Percentiles rank a stretch among this genome's conserved stretches.
Conservation (phyloP, 1,284 basidiomycete species). For the Dichomitus squalens region DNA sequence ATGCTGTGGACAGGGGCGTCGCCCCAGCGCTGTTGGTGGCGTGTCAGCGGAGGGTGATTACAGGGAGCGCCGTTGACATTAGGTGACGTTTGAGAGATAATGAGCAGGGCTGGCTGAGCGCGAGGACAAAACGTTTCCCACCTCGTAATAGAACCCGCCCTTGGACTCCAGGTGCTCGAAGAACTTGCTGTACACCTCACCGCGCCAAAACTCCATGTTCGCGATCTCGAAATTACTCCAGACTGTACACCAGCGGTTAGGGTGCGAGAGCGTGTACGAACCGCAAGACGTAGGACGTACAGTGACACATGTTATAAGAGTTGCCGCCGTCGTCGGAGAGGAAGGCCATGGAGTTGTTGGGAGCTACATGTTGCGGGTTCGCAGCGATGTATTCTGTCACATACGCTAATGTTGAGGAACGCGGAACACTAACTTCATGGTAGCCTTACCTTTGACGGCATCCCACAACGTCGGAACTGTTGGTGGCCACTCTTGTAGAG, state of each 20-base stretch:
- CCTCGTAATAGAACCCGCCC: slow-evolving; percentile 83
- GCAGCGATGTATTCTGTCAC: slow-evolving; percentile 54
- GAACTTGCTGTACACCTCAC: slow-evolving; percentile 68
- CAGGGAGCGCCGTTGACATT: too few species aligned
- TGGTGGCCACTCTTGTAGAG: slow-evolving; percentile 73
- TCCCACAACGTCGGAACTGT: slow-evolving; percentile 81
- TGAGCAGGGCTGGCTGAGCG: background rate
- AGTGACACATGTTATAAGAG: slow-evolving; percentile 78
- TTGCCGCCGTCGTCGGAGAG: slow-evolving; percentile 65
- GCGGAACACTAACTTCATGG: background rate
- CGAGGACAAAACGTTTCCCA: slow-evolving; percentile 27
- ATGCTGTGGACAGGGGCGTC: slow-evolving; percentile 84
- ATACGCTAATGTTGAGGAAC: background rate
- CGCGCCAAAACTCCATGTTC: slow-evolving; percentile 60
- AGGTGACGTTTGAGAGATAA: too few species aligned
- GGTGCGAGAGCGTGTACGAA: background rate
- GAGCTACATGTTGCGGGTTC: slow-evolving; percentile 64
- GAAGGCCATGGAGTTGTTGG: slow-evolving; percentile 72
- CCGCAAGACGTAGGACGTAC: slow-evolving; percentile 35
- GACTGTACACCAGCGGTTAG: slow-evolving; percentile 41
- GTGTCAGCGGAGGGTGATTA: too few species aligned
- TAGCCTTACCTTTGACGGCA: slow-evolving; percentile 48
- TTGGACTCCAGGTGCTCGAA: slow-evolving; percentile 73
- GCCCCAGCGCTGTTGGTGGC: slow-evolving; percentile 61
- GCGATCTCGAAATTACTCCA: slow-evolving; percentile 85